Base-by-base conservation (phyloP, 352 stramenopile genomes). In the Pythium coloratum region DNA sequence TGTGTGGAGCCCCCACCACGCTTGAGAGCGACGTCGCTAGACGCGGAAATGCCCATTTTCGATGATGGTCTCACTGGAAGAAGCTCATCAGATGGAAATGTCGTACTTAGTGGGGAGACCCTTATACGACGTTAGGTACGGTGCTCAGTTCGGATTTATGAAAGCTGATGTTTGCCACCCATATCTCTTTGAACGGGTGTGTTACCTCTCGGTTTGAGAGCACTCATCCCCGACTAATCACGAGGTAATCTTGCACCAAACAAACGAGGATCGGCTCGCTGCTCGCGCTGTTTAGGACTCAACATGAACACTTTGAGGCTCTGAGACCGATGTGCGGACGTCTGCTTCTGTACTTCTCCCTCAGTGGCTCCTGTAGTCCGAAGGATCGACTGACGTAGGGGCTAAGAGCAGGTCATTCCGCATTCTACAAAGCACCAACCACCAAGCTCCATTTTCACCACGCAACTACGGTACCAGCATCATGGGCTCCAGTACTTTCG, bases 401-500 rank as follows among this genome's bases (percentile, higher is more conserved):
- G 28, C 28, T 2, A 30, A 4, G 28, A 4, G 28, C 10, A 18
- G 38, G 38, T 44, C 38, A 44, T 44, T 44, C 38, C 12, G 10
- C 38, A 44, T 18, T 44, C 10, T 18, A 14, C 13, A 12, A n/a
- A 12, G 9, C 8, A n/a, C 16, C 38, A 16, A 44, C 8, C 12
- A 44, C 38, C 38, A 44, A 12, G 16, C 9, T 30, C 28, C 28
- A 30, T 30, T 30, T 30, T 30, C 28, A 30, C 28, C 28, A 30
- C 28, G 28, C 10, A 6, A n/a, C 12, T 18, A 44, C 38, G 13
- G 34, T 12, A 44, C 38, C 38, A 44, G 38, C 38, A 18, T 3
- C 10, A 44, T 44, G 38, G 13, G 38, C 38, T 44, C 38, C 38
- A 44, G 16, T 10, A 44, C 49, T 3, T 87, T 66, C 74, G 72